Conservation (phyloP, 2,329 filamentous ascomycete genomes). For the Sclerotinia borealis region DNA sequence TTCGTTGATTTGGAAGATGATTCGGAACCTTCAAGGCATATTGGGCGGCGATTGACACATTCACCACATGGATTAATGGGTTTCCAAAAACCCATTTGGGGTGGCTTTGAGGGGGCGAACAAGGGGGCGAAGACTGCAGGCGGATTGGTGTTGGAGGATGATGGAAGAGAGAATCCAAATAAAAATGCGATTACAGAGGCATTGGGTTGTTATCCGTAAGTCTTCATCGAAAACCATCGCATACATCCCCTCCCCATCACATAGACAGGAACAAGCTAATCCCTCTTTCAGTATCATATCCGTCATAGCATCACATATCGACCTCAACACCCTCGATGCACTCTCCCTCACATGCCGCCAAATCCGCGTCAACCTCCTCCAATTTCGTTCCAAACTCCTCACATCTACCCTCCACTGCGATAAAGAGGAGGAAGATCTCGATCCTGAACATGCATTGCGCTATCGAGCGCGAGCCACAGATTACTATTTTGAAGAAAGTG, state of each 20-base stretch:
- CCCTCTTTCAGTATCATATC: slow-evolving; percentile 58
- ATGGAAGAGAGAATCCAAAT: slow-evolving; percentile 38
- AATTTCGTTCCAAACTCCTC: slow-evolving; percentile 69
- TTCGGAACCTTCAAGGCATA: slow-evolving; percentile 26
- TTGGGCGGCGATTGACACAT: slow-evolving; percentile 4
- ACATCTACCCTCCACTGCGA: slow-evolving; percentile 71
- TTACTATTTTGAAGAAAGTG: slow-evolving; percentile 55
- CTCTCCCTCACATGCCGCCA: slow-evolving; percentile 77
- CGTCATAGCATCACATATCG: slow-evolving; percentile 69
- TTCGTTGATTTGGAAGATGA: slow-evolving; percentile 33
- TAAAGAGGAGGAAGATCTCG: slow-evolving; percentile 57
- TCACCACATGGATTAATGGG: slow-evolving; percentile 12
- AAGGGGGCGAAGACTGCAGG: neutral
- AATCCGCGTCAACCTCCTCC: slow-evolving; percentile 69
- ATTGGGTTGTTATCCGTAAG: slow-evolving; percentile 62
- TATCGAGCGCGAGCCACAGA: slow-evolving; percentile 52
- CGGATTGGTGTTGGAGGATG: neutral
- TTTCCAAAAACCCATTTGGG: slow-evolving; percentile 13
- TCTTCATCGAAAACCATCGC: slow-evolving; percentile 37
- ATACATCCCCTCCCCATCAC: slow-evolving; percentile 9
- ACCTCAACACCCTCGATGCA: slow-evolving; percentile 80
- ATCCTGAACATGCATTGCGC: slow-evolving; percentile 50
- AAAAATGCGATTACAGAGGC: slow-evolving; percentile 54
- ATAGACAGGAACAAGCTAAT: neutral
- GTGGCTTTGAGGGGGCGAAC: slow-evolving; percentile 8